Evolutionary conservation across 1,284 basidiomycete genomes (phyloP).

Genomic region (Amylostereum chailletii): DNA sequence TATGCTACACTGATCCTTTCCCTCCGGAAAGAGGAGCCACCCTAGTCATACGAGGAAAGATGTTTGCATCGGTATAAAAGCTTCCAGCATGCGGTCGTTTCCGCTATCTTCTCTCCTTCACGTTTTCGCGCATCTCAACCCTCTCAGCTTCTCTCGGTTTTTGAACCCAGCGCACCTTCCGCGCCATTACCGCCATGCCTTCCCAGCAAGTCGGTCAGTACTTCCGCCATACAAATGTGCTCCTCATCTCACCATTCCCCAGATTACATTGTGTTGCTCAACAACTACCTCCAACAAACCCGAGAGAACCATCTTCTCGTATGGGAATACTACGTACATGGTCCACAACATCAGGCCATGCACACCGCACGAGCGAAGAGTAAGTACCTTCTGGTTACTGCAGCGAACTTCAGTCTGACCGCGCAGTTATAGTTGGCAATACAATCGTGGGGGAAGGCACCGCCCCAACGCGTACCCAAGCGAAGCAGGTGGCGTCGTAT

Average conservation of each 20-base stretch:
- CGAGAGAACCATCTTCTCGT: constrained; percentile 6
- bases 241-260: neutral
- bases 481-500: constrained; percentile 9
- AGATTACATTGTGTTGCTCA: constrained; percentile 12
- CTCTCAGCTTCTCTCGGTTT: neutral
- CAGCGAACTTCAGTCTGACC: no score
- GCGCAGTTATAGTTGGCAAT: no score
- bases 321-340: constrained; percentile 9
- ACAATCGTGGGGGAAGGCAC: neutral
- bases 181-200: constrained; percentile 4
- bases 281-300: constrained; percentile 12
- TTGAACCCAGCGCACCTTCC: neutral
- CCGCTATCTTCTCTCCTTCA: no score
- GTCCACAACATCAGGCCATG: constrained; percentile 10
- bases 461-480: constrained; percentile 3
- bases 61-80: no score
- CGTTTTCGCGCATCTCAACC: no score
- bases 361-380: constrained; percentile 9
- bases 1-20: no score
- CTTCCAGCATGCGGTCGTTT: no score
- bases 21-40: no score
- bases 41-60: no score
- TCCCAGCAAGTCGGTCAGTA: constrained; percentile 1
- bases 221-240: neutral
- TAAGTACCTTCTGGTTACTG: constrained; percentile 2